Evolutionary conservation across 176 grass and related monocot genomes (phyloP).

Genomic region (Stipa capillata): DNA sequence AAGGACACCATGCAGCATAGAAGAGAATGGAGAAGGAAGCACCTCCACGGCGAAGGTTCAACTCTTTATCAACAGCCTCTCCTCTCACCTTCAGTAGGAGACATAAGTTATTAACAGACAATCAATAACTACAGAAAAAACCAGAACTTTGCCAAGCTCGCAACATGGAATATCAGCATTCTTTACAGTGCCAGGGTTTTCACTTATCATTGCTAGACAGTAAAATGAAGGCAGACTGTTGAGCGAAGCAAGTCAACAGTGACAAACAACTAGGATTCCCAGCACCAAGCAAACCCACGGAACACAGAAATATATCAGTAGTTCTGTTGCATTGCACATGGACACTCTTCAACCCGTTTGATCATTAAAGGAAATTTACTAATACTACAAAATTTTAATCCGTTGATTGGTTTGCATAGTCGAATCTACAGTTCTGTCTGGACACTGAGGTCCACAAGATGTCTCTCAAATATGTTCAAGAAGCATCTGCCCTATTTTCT

Average conservation of each 20-base stretch:
- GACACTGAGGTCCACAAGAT: no score
- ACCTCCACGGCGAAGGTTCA: constrained; percentile 39
- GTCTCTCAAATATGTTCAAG: not conserved
- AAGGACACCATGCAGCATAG: constrained; percentile 73
- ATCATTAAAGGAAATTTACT: no score
- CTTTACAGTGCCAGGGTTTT: not conserved
- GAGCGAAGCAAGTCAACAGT: not conserved
- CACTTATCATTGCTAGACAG: not conserved
- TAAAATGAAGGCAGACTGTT: not conserved
- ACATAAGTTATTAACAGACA: not conserved
- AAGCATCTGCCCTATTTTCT: not conserved
- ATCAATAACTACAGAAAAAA: not conserved
- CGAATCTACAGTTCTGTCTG: not conserved
- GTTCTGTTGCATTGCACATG: not conserved
- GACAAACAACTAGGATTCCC: not conserved
- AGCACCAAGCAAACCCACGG: not conserved
- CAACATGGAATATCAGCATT: not conserved
- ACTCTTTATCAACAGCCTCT: constrained; percentile 48
- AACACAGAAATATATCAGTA: not conserved
- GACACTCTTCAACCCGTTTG: not conserved
- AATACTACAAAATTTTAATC: not conserved
- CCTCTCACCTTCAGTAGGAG: constrained; percentile 56
- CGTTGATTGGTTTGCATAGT: not conserved
- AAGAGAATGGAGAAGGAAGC: constrained; percentile 52
- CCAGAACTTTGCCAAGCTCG: not conserved